Evolutionary conservation across 2,329 filamentous ascomycete species (phyloP).

Genomic region (Teratosphaeria pseudoeucalypti): DNA sequence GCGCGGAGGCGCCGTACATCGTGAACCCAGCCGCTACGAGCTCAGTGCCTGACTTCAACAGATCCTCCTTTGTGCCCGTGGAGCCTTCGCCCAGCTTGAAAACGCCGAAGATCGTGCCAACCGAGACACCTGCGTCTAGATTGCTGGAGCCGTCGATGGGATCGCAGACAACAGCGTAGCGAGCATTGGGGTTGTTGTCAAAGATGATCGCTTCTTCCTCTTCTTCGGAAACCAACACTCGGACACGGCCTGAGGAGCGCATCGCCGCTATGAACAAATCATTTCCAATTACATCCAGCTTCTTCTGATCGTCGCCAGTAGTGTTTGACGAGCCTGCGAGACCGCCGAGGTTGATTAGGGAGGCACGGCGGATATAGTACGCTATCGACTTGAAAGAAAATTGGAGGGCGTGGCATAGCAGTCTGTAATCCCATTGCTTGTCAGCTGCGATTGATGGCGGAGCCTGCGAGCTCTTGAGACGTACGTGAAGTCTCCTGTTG

Average conservation of each 20-base stretch:
- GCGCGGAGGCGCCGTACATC: constrained; percentile 96
- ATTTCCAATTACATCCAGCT: constrained; percentile 97
- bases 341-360: constrained; percentile 78
- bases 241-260: constrained; percentile 82
- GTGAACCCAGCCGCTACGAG: constrained; percentile 95
- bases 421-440: constrained; percentile 39
- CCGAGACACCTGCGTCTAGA: constrained; percentile 91
- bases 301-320: constrained; percentile 98
- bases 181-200: constrained; percentile 58
- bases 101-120: constrained; percentile 93
- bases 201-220: constrained; percentile 90
- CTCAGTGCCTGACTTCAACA: constrained; percentile 81
- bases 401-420: constrained; percentile 93
- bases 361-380: constrained; percentile 95
- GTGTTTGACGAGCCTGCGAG: constrained; percentile 90
- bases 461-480: constrained; percentile 24
- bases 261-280: constrained; percentile 95
- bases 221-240: constrained; percentile 92
- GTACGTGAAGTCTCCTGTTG: constrained; percentile 97
- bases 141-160: constrained; percentile 98
- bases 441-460: constrained; percentile 7
- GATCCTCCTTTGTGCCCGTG: constrained; percentile 67
- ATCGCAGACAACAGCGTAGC: constrained; percentile 93
- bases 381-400: constrained; percentile 99
- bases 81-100: constrained; percentile 77